Conservation (phyloP, 768 basidiomycete species). For the Cystobasidiopsis lactophilus region DNA sequence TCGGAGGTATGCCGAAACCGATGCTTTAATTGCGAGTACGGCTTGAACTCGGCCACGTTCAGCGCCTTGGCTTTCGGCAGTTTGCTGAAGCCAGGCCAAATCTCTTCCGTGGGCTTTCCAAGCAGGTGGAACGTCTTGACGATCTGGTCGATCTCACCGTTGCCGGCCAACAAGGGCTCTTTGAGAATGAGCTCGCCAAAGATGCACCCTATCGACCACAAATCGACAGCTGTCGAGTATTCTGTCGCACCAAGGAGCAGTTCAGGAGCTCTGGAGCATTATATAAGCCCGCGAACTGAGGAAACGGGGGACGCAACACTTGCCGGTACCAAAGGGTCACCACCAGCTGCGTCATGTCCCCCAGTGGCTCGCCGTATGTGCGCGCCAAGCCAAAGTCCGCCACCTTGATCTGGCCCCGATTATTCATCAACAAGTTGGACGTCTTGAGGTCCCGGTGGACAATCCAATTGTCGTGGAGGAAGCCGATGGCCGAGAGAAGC, state of each 20-base stretch:
- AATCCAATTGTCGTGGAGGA: conserved; percentile 94
- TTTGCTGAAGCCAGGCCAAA: conserved; percentile 64
- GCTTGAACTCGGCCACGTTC: conserved; percentile 25
- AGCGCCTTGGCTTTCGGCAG: conserved; percentile 66
- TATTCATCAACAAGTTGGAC: conserved; percentile 95
- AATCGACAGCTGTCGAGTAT: conserved; percentile 85
- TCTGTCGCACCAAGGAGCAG: conserved; percentile 77
- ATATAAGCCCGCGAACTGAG: neutral
- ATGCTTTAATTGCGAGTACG: conserved; percentile 39
- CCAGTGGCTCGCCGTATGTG: conserved; percentile 86
- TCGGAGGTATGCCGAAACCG: conserved; percentile 67
- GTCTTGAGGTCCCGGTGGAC: conserved; percentile 94
- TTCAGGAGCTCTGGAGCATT: conserved; percentile 66
- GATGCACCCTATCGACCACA: conserved; percentile 99
- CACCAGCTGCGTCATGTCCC: conserved; percentile 90
- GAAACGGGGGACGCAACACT: conserved; percentile 18
- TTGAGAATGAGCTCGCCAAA: conserved; percentile 88
- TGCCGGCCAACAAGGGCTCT: conserved; percentile 93
- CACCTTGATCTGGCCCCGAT: conserved; percentile 92
- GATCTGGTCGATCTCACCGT: conserved; percentile 76
- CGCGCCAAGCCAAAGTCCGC: conserved; percentile 94
- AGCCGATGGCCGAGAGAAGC: conserved; percentile 70
- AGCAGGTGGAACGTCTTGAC: conserved; percentile 73
- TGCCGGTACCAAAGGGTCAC: conserved; percentile 98
- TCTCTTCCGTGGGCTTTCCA: conserved; percentile 64